These are phyloP conservation scores for Lasiodiplodia citricola DNA, from an alignment of 2,329 filamentous ascomycete genomes.

Conservation along the genomic window DNA sequence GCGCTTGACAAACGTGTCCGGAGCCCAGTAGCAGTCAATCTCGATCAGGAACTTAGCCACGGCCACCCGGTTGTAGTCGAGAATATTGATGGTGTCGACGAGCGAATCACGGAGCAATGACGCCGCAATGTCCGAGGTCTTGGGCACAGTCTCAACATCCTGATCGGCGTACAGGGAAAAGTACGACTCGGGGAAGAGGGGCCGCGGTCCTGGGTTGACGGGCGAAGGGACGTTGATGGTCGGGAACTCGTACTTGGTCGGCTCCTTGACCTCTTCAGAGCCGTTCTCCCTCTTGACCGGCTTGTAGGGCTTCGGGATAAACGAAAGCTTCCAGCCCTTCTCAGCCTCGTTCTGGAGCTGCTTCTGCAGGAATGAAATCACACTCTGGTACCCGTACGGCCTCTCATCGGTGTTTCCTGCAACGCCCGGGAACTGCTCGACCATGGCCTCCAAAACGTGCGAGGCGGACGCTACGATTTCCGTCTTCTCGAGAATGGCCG, in stretches of 20 bases:
- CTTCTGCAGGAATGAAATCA: conserved; percentile 82
- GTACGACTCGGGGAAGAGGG: conserved; percentile 90
- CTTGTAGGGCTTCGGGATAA: conserved; percentile 62
- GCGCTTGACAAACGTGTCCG: conserved; percentile 89
- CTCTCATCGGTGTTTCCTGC: conserved; percentile 59
- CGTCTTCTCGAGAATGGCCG: conserved; percentile 86
- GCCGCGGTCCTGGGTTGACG: conserved; percentile 73
- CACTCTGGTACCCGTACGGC: conserved; percentile 68
- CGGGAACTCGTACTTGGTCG: conserved; percentile 78
- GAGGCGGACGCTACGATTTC: conserved; percentile 91
- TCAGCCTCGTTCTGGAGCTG: conserved; percentile 80
- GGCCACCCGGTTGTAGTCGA: conserved; percentile 89
- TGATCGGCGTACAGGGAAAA: conserved; percentile 90
- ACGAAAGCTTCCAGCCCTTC: conserved; percentile 75
- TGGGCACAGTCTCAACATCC: conserved; percentile 86
- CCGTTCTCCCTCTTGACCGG: conserved; percentile 60
- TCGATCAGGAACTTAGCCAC: conserved; percentile 91
- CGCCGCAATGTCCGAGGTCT: conserved; percentile 74
- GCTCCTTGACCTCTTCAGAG: conserved; percentile 59
- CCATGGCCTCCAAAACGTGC: conserved; percentile 80
- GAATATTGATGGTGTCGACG: conserved; percentile 89
- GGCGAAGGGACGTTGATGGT: conserved; percentile 75
- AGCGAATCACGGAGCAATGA: conserved; percentile 85
- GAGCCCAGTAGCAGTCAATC: conserved; percentile 90
- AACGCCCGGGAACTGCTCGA: conserved; percentile 74